phyloP scores from a whole-genome alignment of 176 grass and related monocot genomes.

The Oryza brachyantha region DNA sequence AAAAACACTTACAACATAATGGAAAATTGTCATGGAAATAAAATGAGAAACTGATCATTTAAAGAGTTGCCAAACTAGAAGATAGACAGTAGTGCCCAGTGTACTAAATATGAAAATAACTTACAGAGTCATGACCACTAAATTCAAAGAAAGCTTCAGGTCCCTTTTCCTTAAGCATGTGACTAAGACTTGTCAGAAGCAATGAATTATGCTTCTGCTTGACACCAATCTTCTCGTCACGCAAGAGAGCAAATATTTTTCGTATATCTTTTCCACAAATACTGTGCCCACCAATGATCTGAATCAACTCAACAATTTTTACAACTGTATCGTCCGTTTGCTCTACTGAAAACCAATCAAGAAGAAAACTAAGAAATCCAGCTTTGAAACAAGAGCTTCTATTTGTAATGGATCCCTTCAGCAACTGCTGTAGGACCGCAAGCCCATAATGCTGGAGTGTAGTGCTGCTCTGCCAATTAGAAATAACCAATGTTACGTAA shows the following conservation, averaged over 20 bases:
- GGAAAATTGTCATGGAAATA: conserved; percentile 1
- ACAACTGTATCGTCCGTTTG: conserved; percentile 63
- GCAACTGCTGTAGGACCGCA: conserved; percentile 69
- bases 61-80: not conserved
- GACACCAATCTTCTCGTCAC: conserved; percentile 62
- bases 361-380: conserved; percentile 86
- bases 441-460: conserved; percentile 87
- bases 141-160: conserved; percentile 98
- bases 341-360: conserved; percentile 93
- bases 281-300: conserved; percentile 95
- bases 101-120: too few relatives aligned
- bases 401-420: conserved; percentile 88
- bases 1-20: not conserved
- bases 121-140: conserved; percentile 79
- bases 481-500: conserved; percentile 41
- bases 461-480: conserved; percentile 84
- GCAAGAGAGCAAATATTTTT: conserved; percentile 87
- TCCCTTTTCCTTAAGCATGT: conserved; percentile 97
- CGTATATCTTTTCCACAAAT: conserved; percentile 96
- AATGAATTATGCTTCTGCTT: conserved; percentile 73
- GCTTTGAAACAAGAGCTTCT: conserved; percentile 91
- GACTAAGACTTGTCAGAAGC: conserved; percentile 80
- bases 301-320: conserved; percentile 82
- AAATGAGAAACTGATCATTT: not conserved
- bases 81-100: too few relatives aligned